Base-by-base conservation (phyloP, 2,329 filamentous ascomycete species). In the Xylariaceae sp. region DNA sequence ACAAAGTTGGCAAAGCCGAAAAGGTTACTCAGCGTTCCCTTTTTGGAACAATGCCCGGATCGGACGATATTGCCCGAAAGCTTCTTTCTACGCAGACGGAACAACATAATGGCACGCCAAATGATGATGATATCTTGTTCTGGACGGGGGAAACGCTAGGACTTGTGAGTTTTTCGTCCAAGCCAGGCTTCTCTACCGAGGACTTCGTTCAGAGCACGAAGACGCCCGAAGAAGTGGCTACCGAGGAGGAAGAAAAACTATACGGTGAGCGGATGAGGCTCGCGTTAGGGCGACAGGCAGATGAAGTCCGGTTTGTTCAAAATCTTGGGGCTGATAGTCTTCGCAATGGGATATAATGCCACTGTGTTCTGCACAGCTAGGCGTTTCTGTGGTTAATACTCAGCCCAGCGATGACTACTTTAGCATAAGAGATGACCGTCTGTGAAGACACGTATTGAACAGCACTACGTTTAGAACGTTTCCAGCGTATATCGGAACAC, bases 91-190 rank as follows among this genome's bases (percentile, higher is more conserved):
- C 82, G 2, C 70, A 73, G 45, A 75, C 77, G 53, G 21, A 72
- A 56, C 36, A 64, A 4, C 54, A 54, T 16, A 57, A 58, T 13
- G 54, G 57, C 37, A 52, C 26, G 37, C 64, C 71, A 29, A 84
- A 82, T 60, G 70, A 82, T 43, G 85, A 91, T 64, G 87, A 93
- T 63, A 72, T 97, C 10, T 71, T 96, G 3, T 78, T 96, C 40
- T 96, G 92, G 92, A 96, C 92, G 0, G 92, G 91, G 15, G 91
- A 96, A 53, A 86, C 86, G 59, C 75, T 96, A 40, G 92, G 91
- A 0, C 77, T 94, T 53, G 71, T 95, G 16, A 79, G 75, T 49
- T 89, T 89, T 66, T 83, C 84, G 1, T 73, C 76, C 32, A 67
- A 72, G 64, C 71, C 79, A 4, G 75, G 78, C 1, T 83, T 81